Base-by-base conservation (phyloP, 768 basidiomycete species). In the Pisolithus sp. region DNA sequence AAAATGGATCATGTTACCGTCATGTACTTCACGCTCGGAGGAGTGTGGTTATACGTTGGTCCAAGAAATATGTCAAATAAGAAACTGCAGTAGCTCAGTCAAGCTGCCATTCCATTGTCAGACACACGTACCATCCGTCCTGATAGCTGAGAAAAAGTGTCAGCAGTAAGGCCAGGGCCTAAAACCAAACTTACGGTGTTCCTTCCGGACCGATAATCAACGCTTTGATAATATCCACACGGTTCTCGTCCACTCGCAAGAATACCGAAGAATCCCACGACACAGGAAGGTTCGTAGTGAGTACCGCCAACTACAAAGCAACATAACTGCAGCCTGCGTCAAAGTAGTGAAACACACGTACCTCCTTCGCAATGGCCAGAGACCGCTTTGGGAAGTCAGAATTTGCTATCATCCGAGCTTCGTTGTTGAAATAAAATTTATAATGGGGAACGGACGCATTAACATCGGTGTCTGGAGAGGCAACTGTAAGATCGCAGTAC, bases 231-330 rank as follows among this genome's bases (percentile, higher is more conserved):
- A 94, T 78, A 63, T 93, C 93, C 13, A 93, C 90, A 12, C 93
- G 82, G 15, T 80, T 85, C 71, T 96, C 94, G 64, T 97, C 94
- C 4, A 95, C 93, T 48, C 89, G 80, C 52, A 97, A 70, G 71
- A 95, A 96, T 57, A 97, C 85, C 1, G 91, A 94, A 5, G 93
- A 95, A 61, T 92, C 83, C 89, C 92, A 96, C 6, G 90, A 86
- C 13, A 92, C 85, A n/a, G 94, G 94, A 23, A 97, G 73, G 63
- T 93, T 94, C 10, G 92, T 93, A 2, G 93, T 93, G 48, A 97
- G 77, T 37, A 94, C 90, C 2, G 94, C 93, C 54, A 96, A 83
- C 91, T 93, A 54, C 38, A 56, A n/a, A 53, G 54, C 46, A 34
- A 48, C 50, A 30, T 54, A 34, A 58, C 17, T 57, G 53, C 58